A percentile compares a stretch with the other conserved stretches of the same genome.
Conservation (phyloP, 352 stramenopile genomes). For the Halophytophthora polymorphica region DNA sequence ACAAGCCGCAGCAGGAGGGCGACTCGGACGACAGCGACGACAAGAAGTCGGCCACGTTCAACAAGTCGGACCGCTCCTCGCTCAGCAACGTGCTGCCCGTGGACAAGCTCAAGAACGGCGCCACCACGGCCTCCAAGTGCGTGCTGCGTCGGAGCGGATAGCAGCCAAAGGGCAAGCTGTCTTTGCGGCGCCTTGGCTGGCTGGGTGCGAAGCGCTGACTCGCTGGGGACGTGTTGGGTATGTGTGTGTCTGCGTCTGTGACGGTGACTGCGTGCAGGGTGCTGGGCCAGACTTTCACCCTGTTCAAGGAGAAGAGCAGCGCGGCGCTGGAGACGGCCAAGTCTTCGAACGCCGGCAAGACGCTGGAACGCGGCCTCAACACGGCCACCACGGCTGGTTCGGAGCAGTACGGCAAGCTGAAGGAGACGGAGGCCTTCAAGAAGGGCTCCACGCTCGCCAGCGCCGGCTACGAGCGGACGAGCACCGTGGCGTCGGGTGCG, state of each 20-base stretch:
- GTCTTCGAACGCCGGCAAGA: conserved; percentile 67
- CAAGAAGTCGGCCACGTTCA: conserved; percentile 36
- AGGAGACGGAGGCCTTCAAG: conserved; percentile 85
- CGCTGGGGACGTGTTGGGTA: background rate
- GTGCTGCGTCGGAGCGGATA: conserved; percentile 4
- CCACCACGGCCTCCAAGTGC: conserved; percentile 71
- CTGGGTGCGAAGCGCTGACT: no score
- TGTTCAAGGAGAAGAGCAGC: conserved; percentile 73
- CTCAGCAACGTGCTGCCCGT: conserved; percentile 79
- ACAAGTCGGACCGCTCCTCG: conserved; percentile 61
- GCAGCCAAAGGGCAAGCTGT: no score
- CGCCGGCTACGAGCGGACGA: conserved; percentile 56
- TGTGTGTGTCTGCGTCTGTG: conserved; percentile 1
- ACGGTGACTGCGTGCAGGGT: conserved; percentile 30
- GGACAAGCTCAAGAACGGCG: conserved; percentile 89
- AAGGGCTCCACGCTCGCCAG: conserved; percentile 66
- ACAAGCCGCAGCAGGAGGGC: conserved; percentile 22
- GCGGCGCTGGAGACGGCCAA: conserved; percentile 75
- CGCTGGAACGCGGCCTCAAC: conserved; percentile 62
- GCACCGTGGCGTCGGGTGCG: conserved; percentile 58
- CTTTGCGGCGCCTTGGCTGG: no score
- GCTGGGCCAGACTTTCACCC: conserved; percentile 59
- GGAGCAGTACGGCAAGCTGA: conserved; percentile 77
- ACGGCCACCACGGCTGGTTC: conserved; percentile 57
- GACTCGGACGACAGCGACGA: conserved; percentile 38